A percentile compares a stretch with the other conserved stretches of the same genome.
phyloP scores from a whole-genome alignment of 768 basidiomycete species.

The Amanita molliuscula region DNA sequence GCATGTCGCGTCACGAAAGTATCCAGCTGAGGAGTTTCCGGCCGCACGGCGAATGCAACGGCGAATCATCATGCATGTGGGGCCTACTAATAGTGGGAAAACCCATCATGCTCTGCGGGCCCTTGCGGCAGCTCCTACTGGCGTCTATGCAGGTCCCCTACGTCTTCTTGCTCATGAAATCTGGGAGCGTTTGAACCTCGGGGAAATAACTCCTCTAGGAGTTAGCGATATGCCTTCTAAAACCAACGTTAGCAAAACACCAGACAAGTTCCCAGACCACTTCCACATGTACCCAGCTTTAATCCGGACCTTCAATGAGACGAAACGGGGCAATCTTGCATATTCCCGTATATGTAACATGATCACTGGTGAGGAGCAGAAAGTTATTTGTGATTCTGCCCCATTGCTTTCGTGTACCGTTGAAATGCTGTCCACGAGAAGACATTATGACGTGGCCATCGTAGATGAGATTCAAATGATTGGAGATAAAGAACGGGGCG shows the following conservation, averaged over 20 bases:
- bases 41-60: conserved; percentile 52
- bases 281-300: conserved; percentile 11
- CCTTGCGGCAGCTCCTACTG: conserved; percentile 60
- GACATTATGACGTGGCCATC: conserved; percentile 67
- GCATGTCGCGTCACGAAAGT: conserved; percentile 24
- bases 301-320: background rate
- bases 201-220: conserved; percentile 75
- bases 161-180: conserved; percentile 93
- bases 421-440: conserved; percentile 64
- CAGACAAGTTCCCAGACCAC: conserved; percentile 14
- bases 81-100: conserved; percentile 97
- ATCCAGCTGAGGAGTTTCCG: conserved; percentile 37
- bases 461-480: conserved; percentile 98
- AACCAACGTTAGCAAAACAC: conserved; percentile 9
- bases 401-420: conserved; percentile 76
- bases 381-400: conserved; percentile 49
- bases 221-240: conserved; percentile 20
- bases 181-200: conserved; percentile 82
- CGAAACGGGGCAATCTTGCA: conserved; percentile 26
- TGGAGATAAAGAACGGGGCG: conserved; percentile 65
- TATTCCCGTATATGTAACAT: conserved; percentile 71
- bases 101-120: conserved; percentile 89
- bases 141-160: conserved; percentile 86
- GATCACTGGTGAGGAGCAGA: conserved; percentile 85
- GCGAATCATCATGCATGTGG: conserved; percentile 90